These are phyloP conservation scores for Acer saccharum DNA, from an alignment of 345 rosid species.

Conservation along the genomic window DNA sequence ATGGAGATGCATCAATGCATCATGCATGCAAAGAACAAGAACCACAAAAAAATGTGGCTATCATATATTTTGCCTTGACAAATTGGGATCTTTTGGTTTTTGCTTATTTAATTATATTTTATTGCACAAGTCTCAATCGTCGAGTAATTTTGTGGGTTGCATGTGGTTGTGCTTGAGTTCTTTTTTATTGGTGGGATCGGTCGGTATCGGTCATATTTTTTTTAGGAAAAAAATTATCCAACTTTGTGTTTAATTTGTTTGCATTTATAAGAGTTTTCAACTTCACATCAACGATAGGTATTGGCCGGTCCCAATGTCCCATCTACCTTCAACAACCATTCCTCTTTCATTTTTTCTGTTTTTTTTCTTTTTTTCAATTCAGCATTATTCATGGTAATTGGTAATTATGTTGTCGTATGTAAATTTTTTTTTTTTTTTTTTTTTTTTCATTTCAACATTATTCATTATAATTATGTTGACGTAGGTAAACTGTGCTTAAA, in stretches of 20 bases:
- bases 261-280: background rate
- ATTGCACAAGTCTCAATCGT: slow-evolving; percentile 4
- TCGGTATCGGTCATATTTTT: background rate
- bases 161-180: slow-evolving; percentile 3
- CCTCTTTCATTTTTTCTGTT: background rate
- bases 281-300: background rate
- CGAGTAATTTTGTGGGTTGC: background rate
- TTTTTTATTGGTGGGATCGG: background rate
- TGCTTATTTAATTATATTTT: background rate
- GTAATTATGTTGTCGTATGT: background rate
- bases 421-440: too few species aligned
- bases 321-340: background rate
- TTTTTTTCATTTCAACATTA: background rate
- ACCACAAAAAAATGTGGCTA: background rate
- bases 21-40: background rate
- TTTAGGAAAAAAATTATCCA: background rate
- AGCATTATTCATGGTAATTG: background rate
- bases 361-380: background rate
- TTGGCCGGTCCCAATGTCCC: background rate
- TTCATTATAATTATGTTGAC: background rate
- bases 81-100: background rate
- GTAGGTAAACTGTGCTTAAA: too few species aligned
- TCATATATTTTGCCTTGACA: slow-evolving; percentile 5
- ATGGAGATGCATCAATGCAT: too few species aligned
- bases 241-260: background rate